Base-by-base conservation (phyloP, 352 stramenopile genomes). In the Phytopythium delawarense region DNA sequence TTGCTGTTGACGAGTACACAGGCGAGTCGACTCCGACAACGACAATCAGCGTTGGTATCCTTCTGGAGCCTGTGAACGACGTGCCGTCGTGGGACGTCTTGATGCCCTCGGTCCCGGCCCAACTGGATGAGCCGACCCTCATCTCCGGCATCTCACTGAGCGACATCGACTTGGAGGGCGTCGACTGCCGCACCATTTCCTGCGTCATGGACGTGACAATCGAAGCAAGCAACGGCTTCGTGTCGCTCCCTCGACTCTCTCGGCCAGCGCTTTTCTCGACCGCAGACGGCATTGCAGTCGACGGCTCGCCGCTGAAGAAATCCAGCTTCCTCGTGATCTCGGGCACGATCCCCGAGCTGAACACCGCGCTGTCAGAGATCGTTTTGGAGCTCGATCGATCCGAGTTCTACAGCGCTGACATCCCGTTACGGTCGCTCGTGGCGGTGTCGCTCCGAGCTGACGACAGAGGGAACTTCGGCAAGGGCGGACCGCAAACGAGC, bases 181-280 rank as follows among this genome's bases (percentile, higher is more conserved):
- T 66, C 7, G 61, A 77, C 23, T 82, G 67, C 25, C 35, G 30
- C 18, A 54, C 59, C 6, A 44, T 74, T 11, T 55, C 49, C 11
- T 88, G 79, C 45, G 52, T 65, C n/a, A 77, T 86, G 65, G 81
- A 91, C 57, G 52, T 91, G 11, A 76, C 78, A 23, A 37, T 92
- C 25, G 76, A 90, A 56, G 51, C 67, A 20, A 79, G 60, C 5
- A 57, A 72, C 23, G 81, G 79, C 1, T 60, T 66, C 13, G 42
- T 91, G 7, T 70, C 70, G 25, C 63, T 89, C 11, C 70, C 74
- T 11, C 59, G 67, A 3, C 35, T 76, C 39, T 46, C 46, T 1
- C 4, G 35, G 50, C 39, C 54, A 57, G 53, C 35, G 20, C 71
- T 68, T 53, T 63, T 67, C 28, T 61, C 65, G 16, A 59, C 64